phyloP scores from a whole-genome alignment of 2,329 filamentous ascomycete species.

The Aspergillus unguis region DNA sequence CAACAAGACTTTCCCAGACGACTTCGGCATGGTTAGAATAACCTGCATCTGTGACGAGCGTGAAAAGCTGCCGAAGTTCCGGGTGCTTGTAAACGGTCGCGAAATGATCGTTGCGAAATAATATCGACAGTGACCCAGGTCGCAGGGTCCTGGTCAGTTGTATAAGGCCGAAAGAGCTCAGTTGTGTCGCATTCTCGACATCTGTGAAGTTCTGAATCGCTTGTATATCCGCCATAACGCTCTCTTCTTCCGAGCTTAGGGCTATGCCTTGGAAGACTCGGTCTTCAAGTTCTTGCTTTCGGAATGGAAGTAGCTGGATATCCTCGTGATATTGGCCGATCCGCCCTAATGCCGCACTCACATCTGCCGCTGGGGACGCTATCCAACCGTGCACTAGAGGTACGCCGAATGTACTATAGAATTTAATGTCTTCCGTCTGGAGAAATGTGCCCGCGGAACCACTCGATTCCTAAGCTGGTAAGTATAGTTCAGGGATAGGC shows the following conservation, averaged over 20 bases:
- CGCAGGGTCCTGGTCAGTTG: constrained; percentile 67
- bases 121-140: constrained; percentile 78
- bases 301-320: constrained; percentile 81
- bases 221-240: constrained; percentile 75
- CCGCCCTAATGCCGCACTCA: constrained; percentile 66
- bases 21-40: constrained; percentile 86
- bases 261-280: constrained; percentile 63
- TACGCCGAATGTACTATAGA: constrained; percentile 86
- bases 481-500: constrained; percentile 33
- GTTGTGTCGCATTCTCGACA: constrained; percentile 71
- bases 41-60: constrained; percentile 87
- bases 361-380: constrained; percentile 62
- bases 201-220: constrained; percentile 80
- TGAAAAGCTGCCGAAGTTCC: constrained; percentile 68
- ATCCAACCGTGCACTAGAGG: constrained; percentile 94
- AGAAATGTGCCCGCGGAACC: constrained; percentile 71
- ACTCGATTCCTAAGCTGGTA: constrained; percentile 28
- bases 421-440: constrained; percentile 78
- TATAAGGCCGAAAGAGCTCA: constrained; percentile 77
- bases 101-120: constrained; percentile 98
- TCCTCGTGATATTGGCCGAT: constrained; percentile 86
- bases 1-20: constrained; percentile 90
- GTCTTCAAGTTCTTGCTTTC: constrained; percentile 81
- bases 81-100: constrained; percentile 90
- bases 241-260: constrained; percentile 70